These are phyloP conservation scores for Colletotrichum navitas DNA, from an alignment of 2,329 filamentous ascomycete species.

Conservation along the genomic window DNA sequence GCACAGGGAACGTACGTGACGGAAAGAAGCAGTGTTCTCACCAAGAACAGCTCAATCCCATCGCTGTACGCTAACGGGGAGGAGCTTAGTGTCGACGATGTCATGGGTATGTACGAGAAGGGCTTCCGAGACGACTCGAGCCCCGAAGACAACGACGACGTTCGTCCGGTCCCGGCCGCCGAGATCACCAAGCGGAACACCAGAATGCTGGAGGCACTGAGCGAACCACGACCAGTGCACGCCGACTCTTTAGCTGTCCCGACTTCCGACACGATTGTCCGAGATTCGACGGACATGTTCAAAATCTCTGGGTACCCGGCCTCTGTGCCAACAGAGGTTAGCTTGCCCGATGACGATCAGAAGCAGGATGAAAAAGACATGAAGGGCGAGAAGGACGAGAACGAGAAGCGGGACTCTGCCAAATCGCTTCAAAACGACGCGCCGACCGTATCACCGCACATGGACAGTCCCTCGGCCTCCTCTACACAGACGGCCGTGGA, in stretches of 20 bases:
- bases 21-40: conserved; percentile 84
- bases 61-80: conserved; percentile 68
- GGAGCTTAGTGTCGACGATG: conserved; percentile 73
- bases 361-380: conserved; percentile 42
- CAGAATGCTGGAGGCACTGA: conserved; percentile 57
- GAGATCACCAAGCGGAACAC: conserved; percentile 54
- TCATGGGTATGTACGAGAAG: conserved; percentile 78
- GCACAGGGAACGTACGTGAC: conserved; percentile 75
- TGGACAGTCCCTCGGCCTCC: conserved; percentile 32
- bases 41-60: conserved; percentile 81
- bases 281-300: conserved; percentile 55
- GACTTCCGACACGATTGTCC: conserved; percentile 44
- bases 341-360: conserved; percentile 45
- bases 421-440: conserved; percentile 54
- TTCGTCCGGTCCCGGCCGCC: conserved; percentile 55
- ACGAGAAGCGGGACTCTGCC: conserved; percentile 62
- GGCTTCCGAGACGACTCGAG: conserved; percentile 66
- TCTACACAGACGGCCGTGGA: conserved; percentile 45
- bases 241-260: conserved; percentile 42
- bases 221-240: conserved; percentile 51
- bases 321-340: conserved; percentile 50
- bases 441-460: conserved; percentile 44
- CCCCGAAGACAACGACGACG: conserved; percentile 48
- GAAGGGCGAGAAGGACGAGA: conserved; percentile 39
- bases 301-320: conserved; percentile 54